Evolutionary conservation across 2,329 filamentous ascomycete genomes (phyloP), one percentile per base, ranked within the genome.

Genomic region (Fusarium circinatum): DNA sequence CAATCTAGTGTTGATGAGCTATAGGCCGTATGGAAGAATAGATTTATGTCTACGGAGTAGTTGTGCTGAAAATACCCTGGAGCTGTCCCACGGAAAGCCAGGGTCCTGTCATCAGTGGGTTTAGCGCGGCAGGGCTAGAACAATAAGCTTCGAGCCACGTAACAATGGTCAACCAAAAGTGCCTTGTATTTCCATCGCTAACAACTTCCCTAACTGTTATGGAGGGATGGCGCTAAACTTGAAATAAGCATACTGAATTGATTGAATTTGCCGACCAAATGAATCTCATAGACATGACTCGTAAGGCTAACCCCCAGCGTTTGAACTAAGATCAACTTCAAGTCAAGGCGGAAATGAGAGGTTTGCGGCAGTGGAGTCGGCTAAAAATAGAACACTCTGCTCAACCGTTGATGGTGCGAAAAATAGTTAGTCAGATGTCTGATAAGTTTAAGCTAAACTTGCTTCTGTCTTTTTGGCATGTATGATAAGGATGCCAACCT

Each of bases 251-350:
- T 8, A 22, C 34, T 36, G 34, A 8, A 36, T 15, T 36, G 34
- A 9, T 36, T 17, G 34, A 36, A 17, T 36, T 36, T 36, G 34
- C 34, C 15, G 7, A 4, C 15, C 34, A 17, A 17, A 17, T 36
- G 20, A 8, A 5, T 10, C 11, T 34, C 12, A 20, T 20, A 8
- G 17, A 11, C 6, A 51, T 51, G 17, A 14, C 30, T 51, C 12
- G n/a, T 11, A 24, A 0, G 8, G 1, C 3, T 51, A 20, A 14
- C 7, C 12, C 24, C n/a, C 6, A 20, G 48, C 3, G n/a, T 24
- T 24, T 20, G 12, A 6, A 24, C n/a, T 3, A 34, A 8, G 30
- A 51, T 20, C n/a, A 24, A 24, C 3, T 20, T 2, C 6, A 51
- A 15, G 17, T 24, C n/a, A 24, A 15, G 48, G 30, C 47, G 28